phyloP scores from a whole-genome alignment of 352 stramenopile species.

The Phytophthora constricta region DNA sequence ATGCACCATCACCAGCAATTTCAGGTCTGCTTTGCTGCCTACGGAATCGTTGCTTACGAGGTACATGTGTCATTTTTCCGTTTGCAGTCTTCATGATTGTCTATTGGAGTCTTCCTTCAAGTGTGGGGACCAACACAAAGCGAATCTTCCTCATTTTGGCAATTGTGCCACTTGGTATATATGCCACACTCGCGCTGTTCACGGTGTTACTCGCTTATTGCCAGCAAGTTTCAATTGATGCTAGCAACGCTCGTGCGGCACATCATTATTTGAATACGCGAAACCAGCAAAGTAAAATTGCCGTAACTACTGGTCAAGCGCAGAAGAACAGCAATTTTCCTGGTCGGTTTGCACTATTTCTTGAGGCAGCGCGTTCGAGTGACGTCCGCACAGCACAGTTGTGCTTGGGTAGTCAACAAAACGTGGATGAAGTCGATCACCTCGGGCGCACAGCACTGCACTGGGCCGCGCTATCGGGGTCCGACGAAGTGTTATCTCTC shows the following conservation, averaged over 20 bases:
- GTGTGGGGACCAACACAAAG: conserved; percentile 32
- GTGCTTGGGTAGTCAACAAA: conserved; percentile 66
- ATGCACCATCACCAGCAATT: conserved; percentile 46
- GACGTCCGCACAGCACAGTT: conserved; percentile 57
- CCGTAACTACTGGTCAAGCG: conserved; percentile 46
- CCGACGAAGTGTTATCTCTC: conserved; percentile 63
- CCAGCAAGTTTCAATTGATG: conserved; percentile 57
- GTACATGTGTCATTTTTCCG: conserved; percentile 62
- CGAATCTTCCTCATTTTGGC: conserved; percentile 54
- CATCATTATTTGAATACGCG: conserved; percentile 56
- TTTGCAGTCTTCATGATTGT: conserved; percentile 62
- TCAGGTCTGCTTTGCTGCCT: conserved; percentile 69
- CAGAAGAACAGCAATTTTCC: conserved; percentile 42
- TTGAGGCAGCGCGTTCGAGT: conserved; percentile 57
- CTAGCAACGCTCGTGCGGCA: conserved; percentile 62
- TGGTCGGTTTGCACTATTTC: conserved; percentile 67
- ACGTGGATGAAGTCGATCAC: conserved; percentile 68
- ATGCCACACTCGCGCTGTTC: conserved; percentile 39
- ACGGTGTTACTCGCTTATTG: conserved; percentile 57
- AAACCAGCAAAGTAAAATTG: conserved; percentile 60
- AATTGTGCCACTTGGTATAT: conserved; percentile 46
- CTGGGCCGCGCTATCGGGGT: conserved; percentile 63
- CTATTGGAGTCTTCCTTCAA: conserved; percentile 43
- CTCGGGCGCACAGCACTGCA: conserved; percentile 72
- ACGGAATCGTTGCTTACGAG: conserved; percentile 61